Percentiles rank a stretch among this genome's conserved stretches.
Conservation (phyloP, 73 alveolate species). For the Tetrahymena malaccensis region DNA sequence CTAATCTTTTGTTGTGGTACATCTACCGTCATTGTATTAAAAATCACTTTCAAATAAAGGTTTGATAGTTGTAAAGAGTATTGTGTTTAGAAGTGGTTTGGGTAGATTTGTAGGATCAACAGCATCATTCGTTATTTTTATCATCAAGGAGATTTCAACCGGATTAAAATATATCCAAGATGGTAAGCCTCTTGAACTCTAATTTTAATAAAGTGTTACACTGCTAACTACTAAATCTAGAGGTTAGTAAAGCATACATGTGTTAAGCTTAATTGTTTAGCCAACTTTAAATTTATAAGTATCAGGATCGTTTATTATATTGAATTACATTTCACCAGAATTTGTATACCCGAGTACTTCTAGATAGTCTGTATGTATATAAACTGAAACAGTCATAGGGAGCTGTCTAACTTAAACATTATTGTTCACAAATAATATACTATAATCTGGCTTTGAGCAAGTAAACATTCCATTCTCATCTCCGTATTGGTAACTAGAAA, state of each 20-base stretch:
- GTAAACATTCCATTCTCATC: background rate
- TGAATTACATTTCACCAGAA: background rate
- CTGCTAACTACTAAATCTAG: background rate
- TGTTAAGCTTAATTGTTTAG: background rate
- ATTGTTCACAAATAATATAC: background rate
- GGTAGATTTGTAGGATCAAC: background rate
- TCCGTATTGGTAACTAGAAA: background rate
- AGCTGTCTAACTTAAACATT: background rate
- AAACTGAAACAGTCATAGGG: background rate
- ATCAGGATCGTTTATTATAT: background rate
- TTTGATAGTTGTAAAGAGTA: background rate
- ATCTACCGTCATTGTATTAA: background rate
- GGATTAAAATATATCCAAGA: background rate
- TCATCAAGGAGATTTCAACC: background rate
- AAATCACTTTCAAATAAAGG: background rate
- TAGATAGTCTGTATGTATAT: background rate
- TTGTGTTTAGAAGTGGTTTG: background rate
- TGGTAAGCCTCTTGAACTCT: background rate
- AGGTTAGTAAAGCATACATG: background rate
- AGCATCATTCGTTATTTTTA: background rate
- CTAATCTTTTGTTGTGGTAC: background rate
- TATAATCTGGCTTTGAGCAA: background rate
- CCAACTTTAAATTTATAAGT: background rate
- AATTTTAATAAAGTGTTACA: background rate
- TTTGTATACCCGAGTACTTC: background rate